Evolutionary conservation across 768 basidiomycete genomes (phyloP), one percentile per base, ranked within the genome.

Genomic region (Lenzites betulinus): DNA sequence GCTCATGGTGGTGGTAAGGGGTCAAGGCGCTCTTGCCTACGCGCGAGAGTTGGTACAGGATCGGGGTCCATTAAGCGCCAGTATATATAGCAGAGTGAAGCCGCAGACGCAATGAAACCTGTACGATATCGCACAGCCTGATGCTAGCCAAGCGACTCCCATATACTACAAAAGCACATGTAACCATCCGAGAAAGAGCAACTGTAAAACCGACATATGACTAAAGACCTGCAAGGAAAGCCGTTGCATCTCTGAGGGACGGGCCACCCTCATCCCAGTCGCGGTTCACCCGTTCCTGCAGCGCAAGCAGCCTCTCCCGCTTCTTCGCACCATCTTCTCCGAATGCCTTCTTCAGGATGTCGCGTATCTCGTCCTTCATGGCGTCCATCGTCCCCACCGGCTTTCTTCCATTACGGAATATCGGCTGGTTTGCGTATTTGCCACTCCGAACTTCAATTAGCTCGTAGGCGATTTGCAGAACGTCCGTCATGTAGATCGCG

Each of bases 401-500:
- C 25, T 46, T 54, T 39, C 56, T 56, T 3, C 66, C 67, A 5
- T 60, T 62, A 2, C 70, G 60, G 38, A 55, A 61, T 5, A 63
- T 56, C 8, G 61, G 60, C 30, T 61, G 59, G 13, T 60, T 49
- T 8, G 60, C 65, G 38, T 4, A 33, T n/a, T 54, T 36, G 20
- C 68, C 66, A 3, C 51, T 65, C 28, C 70, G 66, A 18, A 69
- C 67, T 51, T 71, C 65, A 22, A 71, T 41, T 0, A 71, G 66
- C 64, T 71, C 67, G 61, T 67, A 71, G 1, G 63, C 69, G 38
- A 67, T 58, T 26, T 66, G 28, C 23, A 70, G 65, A 47, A 49
- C 55, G 11, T 67, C 63, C 1, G 63, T 51, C 43, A 69, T 42
- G 43, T 63, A 54, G 8, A 68, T 49, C 23, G 63, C 58, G 49